phyloP scores from a whole-genome alignment of 768 basidiomycete species.

The Tricholoma matsutake region DNA sequence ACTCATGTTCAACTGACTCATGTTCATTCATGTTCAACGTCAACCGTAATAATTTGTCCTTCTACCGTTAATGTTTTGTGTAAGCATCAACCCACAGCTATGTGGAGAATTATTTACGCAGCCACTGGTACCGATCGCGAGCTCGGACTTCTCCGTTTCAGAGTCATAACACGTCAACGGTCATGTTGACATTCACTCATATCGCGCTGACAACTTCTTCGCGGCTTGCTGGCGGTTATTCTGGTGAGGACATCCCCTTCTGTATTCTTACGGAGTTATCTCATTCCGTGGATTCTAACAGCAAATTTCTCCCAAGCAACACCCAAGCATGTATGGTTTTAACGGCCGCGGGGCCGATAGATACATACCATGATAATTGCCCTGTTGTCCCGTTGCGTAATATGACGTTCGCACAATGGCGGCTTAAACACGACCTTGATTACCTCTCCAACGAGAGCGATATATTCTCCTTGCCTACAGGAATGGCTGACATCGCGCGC shows the following conservation, averaged over 20 bases:
- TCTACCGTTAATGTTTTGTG: too few species aligned
- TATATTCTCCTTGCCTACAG: constrained; percentile 59
- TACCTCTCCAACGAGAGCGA: constrained; percentile 55
- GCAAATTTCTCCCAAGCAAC: constrained; percentile 52
- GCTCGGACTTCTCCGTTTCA: background rate
- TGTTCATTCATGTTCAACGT: too few species aligned
- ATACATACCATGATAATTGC: constrained; percentile 72
- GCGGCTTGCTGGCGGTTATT: constrained; percentile 27
- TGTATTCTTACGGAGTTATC: background rate
- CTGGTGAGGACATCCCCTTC: constrained; percentile 17
- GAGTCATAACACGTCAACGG: background rate
- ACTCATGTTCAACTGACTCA: too few species aligned
- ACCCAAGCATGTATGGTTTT: constrained; percentile 65
- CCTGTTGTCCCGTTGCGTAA: constrained; percentile 46
- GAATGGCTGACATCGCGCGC: constrained; percentile 56
- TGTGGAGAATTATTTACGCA: background rate
- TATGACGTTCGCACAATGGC: constrained; percentile 53
- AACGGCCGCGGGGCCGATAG: too few species aligned
- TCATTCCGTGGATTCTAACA: constrained; percentile 12
- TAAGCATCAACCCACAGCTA: background rate
- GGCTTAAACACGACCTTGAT: constrained; percentile 63
- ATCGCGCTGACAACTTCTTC: constrained; percentile 13
- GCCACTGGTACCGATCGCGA: background rate
- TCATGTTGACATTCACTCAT: constrained; percentile 20
- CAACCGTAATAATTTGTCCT: background rate